phyloP scores from a whole-genome alignment of 176 grass and related monocot species.

The Chloris gayana region DNA sequence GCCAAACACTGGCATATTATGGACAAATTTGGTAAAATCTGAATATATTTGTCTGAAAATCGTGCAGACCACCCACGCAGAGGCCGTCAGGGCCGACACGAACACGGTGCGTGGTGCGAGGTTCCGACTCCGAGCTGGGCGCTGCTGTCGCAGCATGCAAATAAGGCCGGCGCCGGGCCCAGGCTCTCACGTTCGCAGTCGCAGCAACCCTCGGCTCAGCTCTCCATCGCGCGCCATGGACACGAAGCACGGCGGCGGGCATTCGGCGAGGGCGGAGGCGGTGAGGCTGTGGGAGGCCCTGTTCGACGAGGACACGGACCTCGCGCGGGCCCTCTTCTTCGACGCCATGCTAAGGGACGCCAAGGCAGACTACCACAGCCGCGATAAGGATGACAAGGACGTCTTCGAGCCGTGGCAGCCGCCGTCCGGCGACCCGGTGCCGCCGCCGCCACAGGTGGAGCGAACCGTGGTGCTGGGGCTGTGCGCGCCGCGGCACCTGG shows the following conservation, averaged over 20 bases:
- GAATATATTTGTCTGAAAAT: too few relatives aligned
- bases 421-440: not conserved
- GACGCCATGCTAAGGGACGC: not conserved
- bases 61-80: too few relatives aligned
- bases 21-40: too few relatives aligned
- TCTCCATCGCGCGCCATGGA: not conserved
- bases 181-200: too few relatives aligned
- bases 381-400: not conserved
- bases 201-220: too few relatives aligned
- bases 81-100: too few relatives aligned
- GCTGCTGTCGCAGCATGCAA: too few relatives aligned
- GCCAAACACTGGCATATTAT: too few relatives aligned
- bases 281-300: not conserved
- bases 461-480: not conserved
- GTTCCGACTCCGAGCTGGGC: too few relatives aligned
- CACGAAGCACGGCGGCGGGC: too few relatives aligned
- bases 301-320: not conserved
- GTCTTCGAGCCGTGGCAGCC: not conserved
- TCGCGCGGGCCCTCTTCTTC: not conserved
- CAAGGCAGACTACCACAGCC: not conserved
- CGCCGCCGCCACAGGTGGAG: not conserved
- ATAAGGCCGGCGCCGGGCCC: too few relatives aligned
- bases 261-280: not conserved
- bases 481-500: constrained; percentile 34
- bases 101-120: too few relatives aligned